phyloP scores from a whole-genome alignment of 345 rosid species.

The Camelina laxa region DNA sequence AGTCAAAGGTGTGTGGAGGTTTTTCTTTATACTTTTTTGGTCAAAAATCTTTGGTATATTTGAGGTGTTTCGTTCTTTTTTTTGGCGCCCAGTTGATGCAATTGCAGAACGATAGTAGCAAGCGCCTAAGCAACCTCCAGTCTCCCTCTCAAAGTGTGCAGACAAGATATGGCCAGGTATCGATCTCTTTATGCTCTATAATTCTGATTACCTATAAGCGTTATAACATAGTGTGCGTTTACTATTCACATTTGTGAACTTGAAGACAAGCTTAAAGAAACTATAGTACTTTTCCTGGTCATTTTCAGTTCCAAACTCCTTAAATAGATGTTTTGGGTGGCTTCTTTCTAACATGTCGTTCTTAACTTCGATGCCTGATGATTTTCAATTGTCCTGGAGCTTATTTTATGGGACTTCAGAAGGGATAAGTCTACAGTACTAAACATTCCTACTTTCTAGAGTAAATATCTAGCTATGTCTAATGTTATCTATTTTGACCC shows the following conservation, averaged over 20 bases:
- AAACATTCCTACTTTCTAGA: constrained; percentile 2
- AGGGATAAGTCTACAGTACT: constrained; percentile 8
- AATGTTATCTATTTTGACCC: too few species aligned
- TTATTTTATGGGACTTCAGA: constrained; percentile 5
- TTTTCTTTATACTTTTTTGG: constrained; percentile 13
- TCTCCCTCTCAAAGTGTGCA: constrained; percentile 56
- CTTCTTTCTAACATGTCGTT: constrained; percentile 2
- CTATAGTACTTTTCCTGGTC: not conserved
- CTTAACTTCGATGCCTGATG: not conserved
- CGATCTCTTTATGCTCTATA: constrained; percentile 15
- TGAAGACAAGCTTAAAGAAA: constrained; percentile 2
- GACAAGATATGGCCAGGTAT: constrained; percentile 70
- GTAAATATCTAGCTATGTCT: not conserved
- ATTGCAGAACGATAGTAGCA: constrained; percentile 53
- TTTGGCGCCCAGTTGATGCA: constrained; percentile 50
- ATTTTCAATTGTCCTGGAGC: not conserved
- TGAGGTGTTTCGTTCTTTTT: constrained; percentile 31
- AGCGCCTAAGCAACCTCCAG: constrained; percentile 44
- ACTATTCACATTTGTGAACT: not conserved
- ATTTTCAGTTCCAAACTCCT: not conserved
- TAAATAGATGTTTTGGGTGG: not conserved
- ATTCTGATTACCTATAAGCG: constrained; percentile 13
- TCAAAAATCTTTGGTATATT: not conserved
- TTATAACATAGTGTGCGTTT: constrained; percentile 2
- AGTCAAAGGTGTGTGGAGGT: constrained; percentile 63